phyloP scores from a whole-genome alignment of 179 eudicot species.

The Gypsophila paniculata region DNA sequence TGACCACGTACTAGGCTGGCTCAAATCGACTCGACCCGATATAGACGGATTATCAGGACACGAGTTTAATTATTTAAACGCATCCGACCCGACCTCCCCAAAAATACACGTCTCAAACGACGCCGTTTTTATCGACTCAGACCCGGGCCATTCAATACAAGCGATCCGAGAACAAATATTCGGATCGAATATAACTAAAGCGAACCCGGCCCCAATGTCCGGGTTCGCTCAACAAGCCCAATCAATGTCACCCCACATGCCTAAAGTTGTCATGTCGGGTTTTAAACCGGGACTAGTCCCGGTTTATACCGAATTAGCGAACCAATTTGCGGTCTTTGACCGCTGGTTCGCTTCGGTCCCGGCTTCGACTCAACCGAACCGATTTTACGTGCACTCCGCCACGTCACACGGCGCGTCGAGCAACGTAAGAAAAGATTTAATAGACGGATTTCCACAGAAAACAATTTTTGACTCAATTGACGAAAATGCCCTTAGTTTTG shows the following conservation, averaged over 20 bases:
- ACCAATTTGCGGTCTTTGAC: conserved; percentile 80
- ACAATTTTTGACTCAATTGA: conserved; percentile 90
- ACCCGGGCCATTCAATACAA: conserved; percentile 96
- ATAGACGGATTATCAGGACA: conserved; percentile 73
- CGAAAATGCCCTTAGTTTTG: conserved; percentile 66
- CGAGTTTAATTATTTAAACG: conserved; percentile 59
- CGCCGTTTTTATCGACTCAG: conserved; percentile 72
- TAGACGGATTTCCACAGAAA: conserved; percentile 82
- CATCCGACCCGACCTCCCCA: conserved; percentile 61
- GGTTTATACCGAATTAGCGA: conserved; percentile 64
- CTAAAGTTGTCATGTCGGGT: conserved; percentile 75
- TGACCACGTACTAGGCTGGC: conserved; percentile 90
- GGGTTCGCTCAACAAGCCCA: conserved; percentile 88
- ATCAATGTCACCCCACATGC: conserved; percentile 48
- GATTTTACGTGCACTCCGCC: conserved; percentile 89
- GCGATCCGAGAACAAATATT: conserved; percentile 88
- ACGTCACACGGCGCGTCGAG: conserved; percentile 95
- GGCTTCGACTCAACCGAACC: conserved; percentile 95
- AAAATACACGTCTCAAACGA: conserved; percentile 49
- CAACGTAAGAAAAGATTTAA: conserved; percentile 73
- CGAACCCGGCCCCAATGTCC: conserved; percentile 87
- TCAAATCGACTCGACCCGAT: conserved; percentile 72
- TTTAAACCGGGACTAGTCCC: conserved; percentile 67
- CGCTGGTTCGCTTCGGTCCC: conserved; percentile 98
- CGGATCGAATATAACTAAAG: conserved; percentile 39